phyloP scores from a whole-genome alignment of 2,329 filamentous ascomycete species.

The Xylariaceae sp. region DNA sequence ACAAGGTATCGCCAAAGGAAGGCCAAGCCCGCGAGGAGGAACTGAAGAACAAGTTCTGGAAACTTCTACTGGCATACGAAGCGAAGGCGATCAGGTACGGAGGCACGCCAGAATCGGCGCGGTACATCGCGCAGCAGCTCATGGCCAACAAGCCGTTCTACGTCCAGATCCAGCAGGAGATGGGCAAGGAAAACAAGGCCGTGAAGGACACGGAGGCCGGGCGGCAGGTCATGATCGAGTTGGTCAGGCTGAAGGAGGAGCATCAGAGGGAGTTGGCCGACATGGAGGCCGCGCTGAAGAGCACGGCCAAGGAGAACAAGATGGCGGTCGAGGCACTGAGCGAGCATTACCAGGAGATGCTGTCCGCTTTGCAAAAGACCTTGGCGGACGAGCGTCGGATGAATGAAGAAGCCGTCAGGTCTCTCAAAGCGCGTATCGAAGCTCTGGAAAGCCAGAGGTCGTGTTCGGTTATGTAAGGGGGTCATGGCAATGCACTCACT shows the following conservation, averaged over 20 bases:
- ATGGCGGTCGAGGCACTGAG: constrained; percentile 22
- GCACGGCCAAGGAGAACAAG: constrained; percentile 24
- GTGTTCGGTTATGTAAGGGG: constrained; percentile 28
- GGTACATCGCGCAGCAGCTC: constrained; percentile 17
- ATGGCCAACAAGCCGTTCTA: constrained; percentile 61
- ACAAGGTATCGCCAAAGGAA: constrained; percentile 27
- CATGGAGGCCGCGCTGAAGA: constrained; percentile 42
- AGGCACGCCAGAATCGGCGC: constrained; percentile 22
- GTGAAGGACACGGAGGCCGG: constrained; percentile 40
- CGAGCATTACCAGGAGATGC: constrained; percentile 22
- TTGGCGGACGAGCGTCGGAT: constrained; percentile 25
- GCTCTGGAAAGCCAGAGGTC: constrained; percentile 19
- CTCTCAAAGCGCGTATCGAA: constrained; percentile 22
- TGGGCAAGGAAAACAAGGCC: constrained; percentile 53
- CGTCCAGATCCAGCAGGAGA: constrained; percentile 60
- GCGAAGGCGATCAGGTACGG: constrained; percentile 23
- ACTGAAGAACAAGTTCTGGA: constrained; percentile 35
- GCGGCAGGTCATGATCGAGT: constrained; percentile 52
- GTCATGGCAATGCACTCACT: too few relatives aligned
- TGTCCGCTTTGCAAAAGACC: constrained; percentile 24
- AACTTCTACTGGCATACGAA: constrained; percentile 31
- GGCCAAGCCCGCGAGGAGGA: constrained; percentile 26
- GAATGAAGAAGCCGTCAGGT: constrained; percentile 23
- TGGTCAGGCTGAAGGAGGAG: constrained; percentile 50
- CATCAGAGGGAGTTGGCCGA: constrained; percentile 54